A percentile compares a stretch with the other conserved stretches of the same genome.
Conservation (phyloP, 2,329 filamentous ascomycete genomes). For the Penicillium sp. region DNA sequence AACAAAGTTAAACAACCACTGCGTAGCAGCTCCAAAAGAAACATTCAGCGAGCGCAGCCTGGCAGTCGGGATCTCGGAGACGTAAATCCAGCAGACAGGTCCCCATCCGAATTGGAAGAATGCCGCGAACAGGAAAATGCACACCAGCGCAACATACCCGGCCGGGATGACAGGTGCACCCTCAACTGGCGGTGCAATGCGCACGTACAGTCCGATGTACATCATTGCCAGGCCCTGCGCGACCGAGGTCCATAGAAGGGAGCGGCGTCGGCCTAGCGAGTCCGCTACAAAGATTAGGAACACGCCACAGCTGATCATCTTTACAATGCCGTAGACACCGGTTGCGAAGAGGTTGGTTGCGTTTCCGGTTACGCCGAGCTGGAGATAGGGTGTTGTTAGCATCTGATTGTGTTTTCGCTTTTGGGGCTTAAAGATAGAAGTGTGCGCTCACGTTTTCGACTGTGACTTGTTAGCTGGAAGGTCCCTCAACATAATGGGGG, state of each 20-base stretch:
- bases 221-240: slow-evolving; percentile 64
- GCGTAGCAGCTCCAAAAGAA: slow-evolving; percentile 64
- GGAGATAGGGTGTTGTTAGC: slow-evolving; percentile 19
- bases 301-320: slow-evolving; percentile 60
- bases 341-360: slow-evolving; percentile 66
- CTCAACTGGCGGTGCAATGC: slow-evolving; percentile 45
- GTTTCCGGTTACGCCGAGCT: slow-evolving; percentile 60
- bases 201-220: slow-evolving; percentile 69
- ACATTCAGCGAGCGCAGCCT: slow-evolving; percentile 66
- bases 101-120: slow-evolving; percentile 72
- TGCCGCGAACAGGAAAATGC: slow-evolving; percentile 69
- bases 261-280: slow-evolving; percentile 64
- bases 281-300: slow-evolving; percentile 69
- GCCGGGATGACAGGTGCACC: slow-evolving; percentile 59
- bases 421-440: too few relatives aligned
- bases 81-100: slow-evolving; percentile 70
- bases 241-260: slow-evolving; percentile 63
- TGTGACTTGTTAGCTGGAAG: slow-evolving; percentile 9
- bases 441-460: slow-evolving; percentile 21
- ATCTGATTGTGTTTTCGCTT: neutral
- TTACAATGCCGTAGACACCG: slow-evolving; percentile 70
- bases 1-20: slow-evolving; percentile 74
- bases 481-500: too few relatives aligned
- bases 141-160: slow-evolving; percentile 68
- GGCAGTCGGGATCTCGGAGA: slow-evolving; percentile 67